A percentile compares a stretch with the other conserved stretches of the same genome.
These are phyloP conservation scores for Leucaena leucocephala DNA, from an alignment of 306 rosid genomes.

Conservation along the genomic window DNA sequence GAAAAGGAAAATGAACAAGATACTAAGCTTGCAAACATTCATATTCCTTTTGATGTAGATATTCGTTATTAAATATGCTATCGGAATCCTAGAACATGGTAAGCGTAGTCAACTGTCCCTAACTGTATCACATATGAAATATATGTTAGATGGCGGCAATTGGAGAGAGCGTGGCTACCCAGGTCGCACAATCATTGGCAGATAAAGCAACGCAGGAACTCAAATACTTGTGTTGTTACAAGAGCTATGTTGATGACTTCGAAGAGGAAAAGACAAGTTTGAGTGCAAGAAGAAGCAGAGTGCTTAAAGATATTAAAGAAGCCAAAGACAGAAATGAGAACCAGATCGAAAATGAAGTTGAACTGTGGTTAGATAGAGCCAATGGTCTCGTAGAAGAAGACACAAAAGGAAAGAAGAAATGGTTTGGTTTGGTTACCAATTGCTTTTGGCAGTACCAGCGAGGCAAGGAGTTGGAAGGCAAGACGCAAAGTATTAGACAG, in stretches of 20 bases:
- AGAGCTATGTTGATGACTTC: not conserved
- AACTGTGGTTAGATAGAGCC: not conserved
- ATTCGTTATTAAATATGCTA: too few species aligned
- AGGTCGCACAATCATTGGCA: not conserved
- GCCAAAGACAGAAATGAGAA: not conserved
- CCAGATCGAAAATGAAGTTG: not conserved
- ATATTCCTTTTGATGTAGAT: too few species aligned
- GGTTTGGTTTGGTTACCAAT: constrained; percentile 7
- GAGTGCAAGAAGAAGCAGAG: not conserved
- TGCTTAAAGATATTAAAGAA: not conserved
- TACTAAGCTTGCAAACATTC: too few species aligned
- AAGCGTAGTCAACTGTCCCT: not conserved
- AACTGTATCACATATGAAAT: not conserved
- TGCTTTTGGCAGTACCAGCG: not conserved
- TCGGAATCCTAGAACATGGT: too few species aligned
- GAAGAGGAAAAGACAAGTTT: not conserved
- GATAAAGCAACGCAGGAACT: not conserved
- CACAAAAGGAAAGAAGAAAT: not conserved
- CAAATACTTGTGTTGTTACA: not conserved
- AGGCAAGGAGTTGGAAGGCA: constrained; percentile 14
- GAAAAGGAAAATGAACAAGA: too few species aligned
- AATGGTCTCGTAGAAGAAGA: not conserved
- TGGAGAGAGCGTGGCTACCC: not conserved
- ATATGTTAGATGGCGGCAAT: not conserved
- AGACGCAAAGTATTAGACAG: not conserved